These are phyloP conservation scores for Phaeotremella fagi DNA, from an alignment of 768 basidiomycete species.

Conservation along the genomic window DNA sequence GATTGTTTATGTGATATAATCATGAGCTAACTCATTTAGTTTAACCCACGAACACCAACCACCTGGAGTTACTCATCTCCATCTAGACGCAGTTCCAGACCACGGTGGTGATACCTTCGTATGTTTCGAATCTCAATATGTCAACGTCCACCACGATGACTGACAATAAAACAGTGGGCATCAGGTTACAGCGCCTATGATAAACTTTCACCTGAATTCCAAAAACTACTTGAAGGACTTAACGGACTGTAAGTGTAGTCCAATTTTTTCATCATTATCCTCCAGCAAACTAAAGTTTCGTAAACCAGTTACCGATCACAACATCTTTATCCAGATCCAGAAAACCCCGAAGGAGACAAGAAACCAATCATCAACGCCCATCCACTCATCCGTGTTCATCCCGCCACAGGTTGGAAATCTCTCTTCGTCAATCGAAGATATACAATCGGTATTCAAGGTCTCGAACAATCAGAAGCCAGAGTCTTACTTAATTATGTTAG, in stretches of 20 bases:
- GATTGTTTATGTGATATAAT: neutral
- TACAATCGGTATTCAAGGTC: constrained; percentile 29
- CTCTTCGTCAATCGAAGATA: constrained; percentile 37
- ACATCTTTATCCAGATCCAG: constrained; percentile 23
- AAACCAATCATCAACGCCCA: constrained; percentile 6
- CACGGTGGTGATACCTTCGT: constrained; percentile 12
- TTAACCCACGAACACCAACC: constrained; percentile 15
- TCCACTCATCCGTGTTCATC: constrained; percentile 7
- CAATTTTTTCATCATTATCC: too few species aligned
- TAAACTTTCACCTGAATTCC: constrained; percentile 31
- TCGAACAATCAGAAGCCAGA: constrained; percentile 25
- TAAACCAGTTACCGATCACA: constrained; percentile 18
- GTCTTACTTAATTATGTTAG: constrained; percentile 15
- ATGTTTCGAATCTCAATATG: neutral
- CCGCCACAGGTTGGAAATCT: constrained; percentile 40
- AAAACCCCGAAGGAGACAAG: constrained; percentile 12
- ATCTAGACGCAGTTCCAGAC: constrained; percentile 12
- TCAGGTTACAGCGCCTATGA: constrained; percentile 25
- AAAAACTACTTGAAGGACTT: constrained; percentile 27
- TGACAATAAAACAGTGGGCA: constrained; percentile 13
- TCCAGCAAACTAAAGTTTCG: neutral
- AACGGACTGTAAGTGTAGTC: constrained; percentile 7
- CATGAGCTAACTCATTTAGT: neutral
- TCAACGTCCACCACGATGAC: neutral
- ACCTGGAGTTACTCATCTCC: constrained; percentile 16